A percentile compares a stretch with the other conserved stretches of the same genome.
Evolutionary conservation across 2,329 filamentous ascomycete genomes (phyloP).

Genomic region (Xylariaceae sp.): DNA sequence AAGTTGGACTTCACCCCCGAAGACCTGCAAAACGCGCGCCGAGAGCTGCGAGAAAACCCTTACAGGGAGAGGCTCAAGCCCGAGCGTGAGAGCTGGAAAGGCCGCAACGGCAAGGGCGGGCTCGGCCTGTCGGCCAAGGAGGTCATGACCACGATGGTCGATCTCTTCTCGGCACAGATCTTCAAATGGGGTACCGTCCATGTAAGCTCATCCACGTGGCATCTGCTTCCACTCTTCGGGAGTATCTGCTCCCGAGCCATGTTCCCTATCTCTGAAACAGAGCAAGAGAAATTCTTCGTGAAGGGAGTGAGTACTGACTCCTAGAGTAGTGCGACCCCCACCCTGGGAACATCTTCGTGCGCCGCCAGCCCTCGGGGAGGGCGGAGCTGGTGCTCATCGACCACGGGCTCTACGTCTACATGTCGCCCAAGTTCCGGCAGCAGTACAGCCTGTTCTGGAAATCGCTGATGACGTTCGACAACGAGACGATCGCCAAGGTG

Average conservation of each 20-base stretch:
- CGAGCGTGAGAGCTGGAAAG: constrained; percentile 70
- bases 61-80: constrained; percentile 64
- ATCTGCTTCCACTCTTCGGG: no score
- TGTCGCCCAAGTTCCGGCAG: constrained; percentile 73
- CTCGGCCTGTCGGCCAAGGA: constrained; percentile 75
- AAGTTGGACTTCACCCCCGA: constrained; percentile 45
- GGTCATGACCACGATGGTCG: constrained; percentile 94
- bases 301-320: no score
- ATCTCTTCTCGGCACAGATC: constrained; percentile 95
- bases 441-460: constrained; percentile 93
- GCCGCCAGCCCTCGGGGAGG: constrained; percentile 71
- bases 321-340: constrained; percentile 98
- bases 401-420: constrained; percentile 91
- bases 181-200: constrained; percentile 95
- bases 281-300: no score
- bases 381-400: constrained; percentile 93
- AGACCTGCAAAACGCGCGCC: constrained; percentile 37
- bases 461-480: constrained; percentile 87
- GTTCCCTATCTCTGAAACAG: no score
- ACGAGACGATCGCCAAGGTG: constrained; percentile 64
- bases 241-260: no score
- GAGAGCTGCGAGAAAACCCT: constrained; percentile 42
- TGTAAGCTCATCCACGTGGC: no score
- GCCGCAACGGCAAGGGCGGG: constrained; percentile 64
- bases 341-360: constrained; percentile 94